Conservation (phyloP, 176 grass and related monocot species). For the Aegilops sharonensis region DNA sequence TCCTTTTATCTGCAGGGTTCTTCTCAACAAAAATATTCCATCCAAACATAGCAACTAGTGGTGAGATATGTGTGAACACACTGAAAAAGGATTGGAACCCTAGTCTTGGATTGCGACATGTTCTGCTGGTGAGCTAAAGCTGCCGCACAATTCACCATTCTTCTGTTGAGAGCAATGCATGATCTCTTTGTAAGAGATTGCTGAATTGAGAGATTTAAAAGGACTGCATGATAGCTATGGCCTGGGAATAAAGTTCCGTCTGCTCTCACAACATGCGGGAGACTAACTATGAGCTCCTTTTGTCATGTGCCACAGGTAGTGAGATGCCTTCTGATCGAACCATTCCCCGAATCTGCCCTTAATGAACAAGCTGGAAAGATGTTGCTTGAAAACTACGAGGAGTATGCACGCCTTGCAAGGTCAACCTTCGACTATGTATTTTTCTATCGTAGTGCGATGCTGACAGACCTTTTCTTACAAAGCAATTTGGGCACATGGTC, state of each 20-base stretch:
- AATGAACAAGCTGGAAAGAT: slow-evolving; percentile 97
- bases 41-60: slow-evolving; percentile 89
- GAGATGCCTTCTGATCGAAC: slow-evolving; percentile 89
- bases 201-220: not conserved
- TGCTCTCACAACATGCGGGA: not conserved
- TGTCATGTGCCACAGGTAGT: slow-evolving; percentile 54
- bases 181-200: not conserved
- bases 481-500: not conserved
- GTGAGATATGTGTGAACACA: slow-evolving; percentile 96
- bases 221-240: not conserved
- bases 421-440: slow-evolving; percentile 31
- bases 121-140: slow-evolving; percentile 66
- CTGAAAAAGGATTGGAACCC: slow-evolving; percentile 95
- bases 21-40: slow-evolving; percentile 98
- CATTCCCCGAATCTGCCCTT: slow-evolving; percentile 94
- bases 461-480: not conserved
- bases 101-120: slow-evolving; percentile 81
- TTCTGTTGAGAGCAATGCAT: not conserved
- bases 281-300: not conserved
- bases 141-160: not conserved
- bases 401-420: slow-evolving; percentile 92
- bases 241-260: not conserved
- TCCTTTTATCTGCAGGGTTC: slow-evolving; percentile 53
- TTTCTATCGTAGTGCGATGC: not conserved
- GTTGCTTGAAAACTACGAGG: slow-evolving; percentile 83